A percentile compares a stretch with the other conserved stretches of the same genome.
Conservation (phyloP, 352 stramenopile species). For the Phytopythium oedochilum region DNA sequence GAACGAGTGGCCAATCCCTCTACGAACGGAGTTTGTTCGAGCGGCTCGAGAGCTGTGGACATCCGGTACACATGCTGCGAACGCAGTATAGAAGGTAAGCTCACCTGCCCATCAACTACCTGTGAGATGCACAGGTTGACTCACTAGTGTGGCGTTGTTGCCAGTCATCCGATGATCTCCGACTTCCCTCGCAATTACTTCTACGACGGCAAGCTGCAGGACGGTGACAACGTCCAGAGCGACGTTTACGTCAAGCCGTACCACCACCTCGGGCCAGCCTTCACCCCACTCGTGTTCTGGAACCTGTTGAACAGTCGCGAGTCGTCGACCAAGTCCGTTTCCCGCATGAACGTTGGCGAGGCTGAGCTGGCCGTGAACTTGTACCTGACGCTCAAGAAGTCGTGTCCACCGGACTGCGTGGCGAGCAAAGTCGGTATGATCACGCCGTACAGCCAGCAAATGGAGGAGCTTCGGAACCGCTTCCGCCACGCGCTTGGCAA, state of each 20-base stretch:
- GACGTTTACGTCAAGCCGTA: constrained; percentile 69
- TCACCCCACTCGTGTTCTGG: constrained; percentile 83
- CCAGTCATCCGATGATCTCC: constrained; percentile 77
- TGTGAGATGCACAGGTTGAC: not conserved
- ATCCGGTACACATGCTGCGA: constrained; percentile 88
- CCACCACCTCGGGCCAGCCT: constrained; percentile 66
- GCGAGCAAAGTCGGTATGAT: constrained; percentile 86
- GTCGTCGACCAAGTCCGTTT: constrained; percentile 66
- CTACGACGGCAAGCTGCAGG: constrained; percentile 79
- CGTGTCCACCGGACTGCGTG: constrained; percentile 69
- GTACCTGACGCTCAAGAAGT: constrained; percentile 84
- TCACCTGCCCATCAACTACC: not conserved
- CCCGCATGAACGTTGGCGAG: constrained; percentile 75
- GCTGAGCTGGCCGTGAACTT: constrained; percentile 83
- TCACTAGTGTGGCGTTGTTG: not conserved
- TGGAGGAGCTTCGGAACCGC: constrained; percentile 70
- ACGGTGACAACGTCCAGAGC: constrained; percentile 74
- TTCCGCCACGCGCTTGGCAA: constrained; percentile 63
- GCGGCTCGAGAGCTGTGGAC: constrained; percentile 81
- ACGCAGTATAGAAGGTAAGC: constrained; percentile 80
- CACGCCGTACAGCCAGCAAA: constrained; percentile 88
- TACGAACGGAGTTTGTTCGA: constrained; percentile 93
- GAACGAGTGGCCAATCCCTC: constrained; percentile 73
- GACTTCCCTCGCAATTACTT: constrained; percentile 84
- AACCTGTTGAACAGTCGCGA: constrained; percentile 79